Evolutionary conservation across 257 asterid genomes (phyloP).

Genomic region (Solanum peruvianum): DNA sequence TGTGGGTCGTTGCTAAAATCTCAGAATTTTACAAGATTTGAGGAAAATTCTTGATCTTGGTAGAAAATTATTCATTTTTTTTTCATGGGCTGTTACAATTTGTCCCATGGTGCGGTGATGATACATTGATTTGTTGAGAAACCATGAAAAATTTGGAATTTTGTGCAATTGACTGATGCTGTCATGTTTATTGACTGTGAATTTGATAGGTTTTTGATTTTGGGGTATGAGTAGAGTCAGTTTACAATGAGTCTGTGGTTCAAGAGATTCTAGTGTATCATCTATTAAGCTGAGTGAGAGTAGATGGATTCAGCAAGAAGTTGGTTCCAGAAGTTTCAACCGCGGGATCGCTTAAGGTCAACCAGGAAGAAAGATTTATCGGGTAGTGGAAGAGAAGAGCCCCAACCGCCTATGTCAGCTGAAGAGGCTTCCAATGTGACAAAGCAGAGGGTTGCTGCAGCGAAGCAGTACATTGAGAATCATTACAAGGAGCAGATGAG

Average conservation of each 20-base stretch:
- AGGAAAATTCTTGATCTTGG: neutral
- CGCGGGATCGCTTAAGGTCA: slow-evolving; percentile 63
- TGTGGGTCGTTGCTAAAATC: slow-evolving; percentile 12
- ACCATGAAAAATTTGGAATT: neutral
- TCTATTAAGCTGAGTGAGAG: slow-evolving; percentile 27
- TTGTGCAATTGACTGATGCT: neutral
- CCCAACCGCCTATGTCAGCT: slow-evolving; percentile 24
- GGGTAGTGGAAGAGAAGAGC: slow-evolving; percentile 69
- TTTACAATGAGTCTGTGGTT: slow-evolving; percentile 25
- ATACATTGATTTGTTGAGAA: neutral
- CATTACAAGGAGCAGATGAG: slow-evolving; percentile 95
- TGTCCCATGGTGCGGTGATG: neutral
- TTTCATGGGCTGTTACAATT: neutral
- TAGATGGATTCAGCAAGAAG: slow-evolving; percentile 83
- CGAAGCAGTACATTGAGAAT: slow-evolving; percentile 96
- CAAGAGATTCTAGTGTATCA: slow-evolving; percentile 2
- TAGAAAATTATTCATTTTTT: neutral
- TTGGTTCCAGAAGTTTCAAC: slow-evolving; percentile 80
- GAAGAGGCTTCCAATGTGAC: slow-evolving; percentile 94
- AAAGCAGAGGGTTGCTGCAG: slow-evolving; percentile 89
- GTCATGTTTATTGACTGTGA: neutral
- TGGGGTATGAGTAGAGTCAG: slow-evolving; percentile 14
- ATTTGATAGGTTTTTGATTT: slow-evolving; percentile 14
- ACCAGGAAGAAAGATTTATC: slow-evolving; percentile 51
- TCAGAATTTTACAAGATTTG: neutral